Base-by-base conservation (phyloP, 768 basidiomycete species). In the Hygrophorus russula region DNA sequence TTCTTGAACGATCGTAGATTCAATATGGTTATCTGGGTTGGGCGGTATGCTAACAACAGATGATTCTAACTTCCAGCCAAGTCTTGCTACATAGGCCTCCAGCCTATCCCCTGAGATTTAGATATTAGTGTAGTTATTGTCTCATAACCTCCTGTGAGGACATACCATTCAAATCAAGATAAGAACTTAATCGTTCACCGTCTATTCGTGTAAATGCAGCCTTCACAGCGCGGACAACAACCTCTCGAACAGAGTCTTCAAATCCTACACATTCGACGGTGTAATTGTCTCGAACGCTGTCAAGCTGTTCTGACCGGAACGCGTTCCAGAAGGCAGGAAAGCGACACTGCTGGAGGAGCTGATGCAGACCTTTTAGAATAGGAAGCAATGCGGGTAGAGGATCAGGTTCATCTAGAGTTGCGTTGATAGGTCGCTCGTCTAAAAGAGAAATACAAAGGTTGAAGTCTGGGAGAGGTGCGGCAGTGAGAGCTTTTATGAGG, bases 371-470 rank as follows among this genome's bases (percentile, higher is more conserved):
- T 52, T 78, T 74, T 49, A 89, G 70, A 41, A 76, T 58, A 41
- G 87, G 80, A 28, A 90, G 71, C 48, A 87, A 69, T 36, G 68
- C 46, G 14, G 83, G 78, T 18, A 89, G 70, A 40, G 87, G 88
- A 69, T 90, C 86, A 19, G 83, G 82, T 55, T 90, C 86, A 52
- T 89, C 86, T 9, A 78, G 63, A 51, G 69, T 71, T 34, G 70
- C 46, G 46, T 61, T 76, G 39, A 63, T 55, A 13, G 71, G 59
- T 37, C 80, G 75, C 51, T 91, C 89, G 47, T 90, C 86, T 31
- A 93, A 69, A n/a, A 99, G 74, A 38, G 93, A 87, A 52, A 94
- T 76, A 54, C 87, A 93, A 50, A 98, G 84, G 55, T 87, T 84
- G 68, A 94, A 99, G 59, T 99, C 94, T 45, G 93, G 87, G 36